Percentiles rank a stretch among this genome's conserved stretches.
phyloP scores from a whole-genome alignment of 2,329 filamentous ascomycete species.

The Hypoxylon sp. region DNA sequence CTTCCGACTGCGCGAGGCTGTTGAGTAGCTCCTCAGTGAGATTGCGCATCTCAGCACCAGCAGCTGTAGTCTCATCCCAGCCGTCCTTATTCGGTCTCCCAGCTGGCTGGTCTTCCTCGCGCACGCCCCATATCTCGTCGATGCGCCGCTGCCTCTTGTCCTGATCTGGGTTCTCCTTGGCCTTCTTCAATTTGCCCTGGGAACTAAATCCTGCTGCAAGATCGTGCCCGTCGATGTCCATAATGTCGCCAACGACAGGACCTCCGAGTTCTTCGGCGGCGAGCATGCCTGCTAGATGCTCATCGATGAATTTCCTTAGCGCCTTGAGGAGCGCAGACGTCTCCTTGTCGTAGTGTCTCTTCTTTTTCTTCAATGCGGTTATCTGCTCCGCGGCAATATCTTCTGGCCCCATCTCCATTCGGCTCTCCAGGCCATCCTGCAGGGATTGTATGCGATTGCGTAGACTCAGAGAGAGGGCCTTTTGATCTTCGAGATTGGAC shows the following conservation, averaged over 20 bases:
- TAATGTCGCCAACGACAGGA: slow-evolving; percentile 82
- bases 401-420: slow-evolving; percentile 70
- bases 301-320: slow-evolving; percentile 79
- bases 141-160: slow-evolving; percentile 72
- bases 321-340: slow-evolving; percentile 73
- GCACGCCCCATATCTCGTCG: slow-evolving; percentile 73
- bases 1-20: slow-evolving; percentile 67
- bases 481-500: slow-evolving; percentile 68
- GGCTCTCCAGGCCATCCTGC: slow-evolving; percentile 68
- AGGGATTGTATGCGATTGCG: slow-evolving; percentile 71
- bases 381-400: slow-evolving; percentile 75
- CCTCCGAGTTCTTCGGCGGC: slow-evolving; percentile 88
- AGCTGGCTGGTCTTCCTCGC: slow-evolving; percentile 48
- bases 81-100: slow-evolving; percentile 51
- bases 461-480: slow-evolving; percentile 67
- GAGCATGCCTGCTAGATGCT: slow-evolving; percentile 79
- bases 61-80: slow-evolving; percentile 65
- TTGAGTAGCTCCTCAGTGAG: slow-evolving; percentile 74
- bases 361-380: slow-evolving; percentile 71
- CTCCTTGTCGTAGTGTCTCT: slow-evolving; percentile 71
- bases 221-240: slow-evolving; percentile 73
- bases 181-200: slow-evolving; percentile 69
- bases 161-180: slow-evolving; percentile 60
- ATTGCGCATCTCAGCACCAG: slow-evolving; percentile 70
- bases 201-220: slow-evolving; percentile 72